Evolutionary conservation across 495 filamentous ascomycete species (phyloP), one percentile per base, ranked within the genome.

Genomic region (Aspergillus diversus): DNA sequence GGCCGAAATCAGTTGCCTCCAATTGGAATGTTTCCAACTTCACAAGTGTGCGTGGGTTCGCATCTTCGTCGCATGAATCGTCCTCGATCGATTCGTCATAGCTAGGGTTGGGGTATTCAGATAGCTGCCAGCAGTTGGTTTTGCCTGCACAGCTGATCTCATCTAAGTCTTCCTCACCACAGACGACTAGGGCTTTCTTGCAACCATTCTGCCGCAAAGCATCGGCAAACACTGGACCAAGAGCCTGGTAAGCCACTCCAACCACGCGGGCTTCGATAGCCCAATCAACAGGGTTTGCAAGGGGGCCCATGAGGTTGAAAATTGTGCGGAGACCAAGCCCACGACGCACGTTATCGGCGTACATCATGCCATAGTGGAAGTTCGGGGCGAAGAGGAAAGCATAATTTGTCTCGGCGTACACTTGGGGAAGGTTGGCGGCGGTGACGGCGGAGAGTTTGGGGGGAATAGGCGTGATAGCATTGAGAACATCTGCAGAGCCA

Each of bases 331-430:
- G 91, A 55, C 92, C 92, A 9, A 99, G 85, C 70, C 90, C 87
- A 61, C 85, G 89, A 21, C 96, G 89, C 60, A 97, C 89, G 7
- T 87, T 81, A 12, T 92, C 92, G 21, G 94, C 92, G 71, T 92
- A 84, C 66, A 84, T 85, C 90, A 98, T 97, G 43, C 90, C 93
- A 0, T 91, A 91, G 77, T 99, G 96, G 83, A 97, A 99, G 65
- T 93, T 89, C 33, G 93, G 96, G 0, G 96, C 96, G 73, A 95
- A 99, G 33, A 99, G 87, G 79, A 99, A 99, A 57, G 90, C 89
- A 78, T 98, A 99, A 75, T 92, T 97, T 63, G 88, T 90, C 37
- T 80, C 74, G 49, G 84, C 78, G 74, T 96, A 98, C 57, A 97
- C 83, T 48, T 76, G 61, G 33, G 83, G 64, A 55, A 97, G 80